Conservation (phyloP, 257 asterid species). For the Fraxinus americana region DNA sequence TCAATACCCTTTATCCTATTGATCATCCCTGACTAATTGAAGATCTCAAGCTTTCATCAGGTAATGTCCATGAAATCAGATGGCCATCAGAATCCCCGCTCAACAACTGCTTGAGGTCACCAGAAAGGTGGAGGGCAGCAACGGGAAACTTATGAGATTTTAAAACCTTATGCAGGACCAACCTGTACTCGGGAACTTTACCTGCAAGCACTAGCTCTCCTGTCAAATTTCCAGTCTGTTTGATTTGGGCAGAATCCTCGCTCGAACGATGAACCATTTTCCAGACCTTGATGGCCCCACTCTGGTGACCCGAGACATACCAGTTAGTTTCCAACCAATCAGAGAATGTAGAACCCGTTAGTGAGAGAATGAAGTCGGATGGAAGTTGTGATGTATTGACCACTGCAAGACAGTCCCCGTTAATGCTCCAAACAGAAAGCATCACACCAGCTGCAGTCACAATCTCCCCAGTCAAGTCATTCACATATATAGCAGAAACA, state of each 20-base stretch:
- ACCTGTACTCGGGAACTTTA: conserved; percentile 72
- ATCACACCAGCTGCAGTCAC: conserved; percentile 90
- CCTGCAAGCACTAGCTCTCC: conserved; percentile 62
- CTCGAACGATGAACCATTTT: conserved; percentile 81
- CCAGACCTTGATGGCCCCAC: conserved; percentile 97
- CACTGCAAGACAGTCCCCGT: conserved; percentile 92
- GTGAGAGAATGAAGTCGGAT: conserved; percentile 79
- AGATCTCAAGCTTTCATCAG: conserved; percentile 74
- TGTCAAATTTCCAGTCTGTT: conserved; percentile 47
- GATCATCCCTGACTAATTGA: conserved; percentile 64
- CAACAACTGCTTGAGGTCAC: conserved; percentile 79
- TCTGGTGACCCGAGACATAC: conserved; percentile 96
- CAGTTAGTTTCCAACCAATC: conserved; percentile 85
- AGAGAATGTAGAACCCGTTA: conserved; percentile 70
- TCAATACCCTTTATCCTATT: no score
- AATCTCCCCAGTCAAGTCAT: conserved; percentile 86
- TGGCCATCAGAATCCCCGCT: conserved; percentile 93
- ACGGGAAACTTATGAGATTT: conserved; percentile 81
- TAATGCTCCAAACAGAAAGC: conserved; percentile 94
- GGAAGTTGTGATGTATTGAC: conserved; percentile 97
- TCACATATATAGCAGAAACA: conserved; percentile 76
- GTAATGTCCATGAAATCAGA: conserved; percentile 84
- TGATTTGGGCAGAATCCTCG: conserved; percentile 49
- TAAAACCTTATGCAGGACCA: conserved; percentile 78
- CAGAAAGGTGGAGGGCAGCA: conserved; percentile 75